phyloP scores from a whole-genome alignment of 1,284 basidiomycete genomes.

The Veloboletus limbatus region DNA sequence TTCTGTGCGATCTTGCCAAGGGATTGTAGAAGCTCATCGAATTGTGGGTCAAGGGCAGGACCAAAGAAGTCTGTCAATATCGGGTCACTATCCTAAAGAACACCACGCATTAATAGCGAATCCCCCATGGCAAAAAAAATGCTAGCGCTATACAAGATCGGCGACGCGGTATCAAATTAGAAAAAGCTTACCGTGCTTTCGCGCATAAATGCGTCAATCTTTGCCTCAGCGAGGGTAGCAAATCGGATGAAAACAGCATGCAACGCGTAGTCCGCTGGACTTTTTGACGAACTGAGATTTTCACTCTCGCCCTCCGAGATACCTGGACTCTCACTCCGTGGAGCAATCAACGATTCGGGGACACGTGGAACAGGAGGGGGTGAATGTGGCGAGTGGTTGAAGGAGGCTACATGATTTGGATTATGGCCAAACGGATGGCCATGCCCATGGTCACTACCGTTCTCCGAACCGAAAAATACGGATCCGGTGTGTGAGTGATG shows the following conservation, averaged over 20 bases:
- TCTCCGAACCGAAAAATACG: constrained; percentile 64
- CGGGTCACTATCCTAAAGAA: constrained; percentile 62
- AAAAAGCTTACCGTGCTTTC: constrained; percentile 57
- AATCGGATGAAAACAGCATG: constrained; percentile 86
- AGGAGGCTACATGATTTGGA: constrained; percentile 22
- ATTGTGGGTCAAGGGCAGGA: constrained; percentile 66
- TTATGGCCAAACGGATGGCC: constrained; percentile 37
- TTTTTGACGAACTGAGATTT: constrained; percentile 61
- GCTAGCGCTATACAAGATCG: neutral
- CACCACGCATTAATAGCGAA: constrained; percentile 7
- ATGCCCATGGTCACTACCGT: constrained; percentile 63
- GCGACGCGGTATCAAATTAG: neutral
- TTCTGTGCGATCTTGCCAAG: constrained; percentile 86
- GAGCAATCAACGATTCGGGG: constrained; percentile 53
- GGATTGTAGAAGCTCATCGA: constrained; percentile 79
- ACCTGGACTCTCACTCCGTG: constrained; percentile 49
- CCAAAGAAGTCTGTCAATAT: constrained; percentile 67
- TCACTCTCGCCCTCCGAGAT: constrained; percentile 62
- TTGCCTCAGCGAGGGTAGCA: constrained; percentile 71
- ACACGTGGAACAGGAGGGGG: constrained; percentile 76
- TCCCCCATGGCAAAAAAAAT: constrained; percentile 1
- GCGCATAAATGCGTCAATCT: constrained; percentile 71
- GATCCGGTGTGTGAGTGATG: constrained; percentile 74
- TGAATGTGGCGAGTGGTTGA: constrained; percentile 44
- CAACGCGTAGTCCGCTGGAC: constrained; percentile 83